Evolutionary conservation across 176 grass and related monocot genomes (phyloP).

Genomic region (Cenchrus purpureus): DNA sequence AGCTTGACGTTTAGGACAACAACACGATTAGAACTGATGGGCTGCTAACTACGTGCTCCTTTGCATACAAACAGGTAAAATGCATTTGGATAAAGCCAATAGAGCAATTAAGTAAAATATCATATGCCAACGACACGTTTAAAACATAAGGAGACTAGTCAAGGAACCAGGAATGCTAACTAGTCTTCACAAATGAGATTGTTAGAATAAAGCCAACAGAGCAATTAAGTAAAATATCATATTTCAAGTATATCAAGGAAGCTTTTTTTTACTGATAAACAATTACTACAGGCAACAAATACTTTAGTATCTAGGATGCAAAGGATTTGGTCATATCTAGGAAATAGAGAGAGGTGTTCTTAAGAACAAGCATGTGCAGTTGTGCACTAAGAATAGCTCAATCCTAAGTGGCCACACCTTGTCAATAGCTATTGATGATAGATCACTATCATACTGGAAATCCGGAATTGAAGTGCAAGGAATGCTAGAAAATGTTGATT

Average conservation of each 20-base stretch:
- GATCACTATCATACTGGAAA: neutral
- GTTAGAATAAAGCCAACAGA: neutral
- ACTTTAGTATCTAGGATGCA: neutral
- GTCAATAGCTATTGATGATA: neutral
- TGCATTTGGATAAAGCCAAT: too few relatives aligned
- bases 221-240: conserved; percentile 4
- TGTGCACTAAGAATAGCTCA: conserved; percentile 10
- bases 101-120: too few relatives aligned
- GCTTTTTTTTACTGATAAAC: neutral
- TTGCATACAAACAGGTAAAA: too few relatives aligned
- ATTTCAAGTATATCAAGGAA: neutral
- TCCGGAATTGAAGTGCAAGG: neutral
- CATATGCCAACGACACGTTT: too few relatives aligned
- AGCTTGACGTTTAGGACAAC: too few relatives aligned
- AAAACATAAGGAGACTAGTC: neutral
- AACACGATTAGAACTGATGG: too few relatives aligned
- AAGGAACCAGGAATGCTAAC: conserved; percentile 14
- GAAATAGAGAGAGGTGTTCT: neutral
- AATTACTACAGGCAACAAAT: neutral
- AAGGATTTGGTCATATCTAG: neutral
- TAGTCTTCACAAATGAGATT: neutral
- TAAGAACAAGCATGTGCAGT: neutral
- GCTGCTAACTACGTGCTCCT: too few relatives aligned
- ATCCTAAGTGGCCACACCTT: neutral
- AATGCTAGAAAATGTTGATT: neutral